These are phyloP conservation scores for Rhizopogon roseolus DNA, from an alignment of 768 basidiomycete genomes.

Conservation along the genomic window DNA sequence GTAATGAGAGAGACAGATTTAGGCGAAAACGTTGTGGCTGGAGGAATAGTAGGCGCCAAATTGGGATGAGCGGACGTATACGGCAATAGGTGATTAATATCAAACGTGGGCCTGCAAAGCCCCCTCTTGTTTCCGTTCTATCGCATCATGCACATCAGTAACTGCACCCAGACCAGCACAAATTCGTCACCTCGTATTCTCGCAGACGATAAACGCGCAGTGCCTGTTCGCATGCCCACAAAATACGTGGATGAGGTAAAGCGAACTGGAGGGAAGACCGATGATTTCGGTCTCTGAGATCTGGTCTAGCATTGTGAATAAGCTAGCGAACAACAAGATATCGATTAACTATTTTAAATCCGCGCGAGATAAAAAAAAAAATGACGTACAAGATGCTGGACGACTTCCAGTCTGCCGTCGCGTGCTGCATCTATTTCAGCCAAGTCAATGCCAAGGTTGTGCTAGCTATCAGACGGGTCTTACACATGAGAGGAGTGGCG, in stretches of 20 bases:
- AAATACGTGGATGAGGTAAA: conserved; percentile 51
- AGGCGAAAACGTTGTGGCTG: conserved; percentile 29
- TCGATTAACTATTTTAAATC: conserved; percentile 5
- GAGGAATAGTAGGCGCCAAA: conserved; percentile 25
- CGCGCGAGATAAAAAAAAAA: neutral
- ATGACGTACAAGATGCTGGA: conserved; percentile 53
- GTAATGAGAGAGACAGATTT: conserved; percentile 40
- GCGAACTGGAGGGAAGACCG: conserved; percentile 71
- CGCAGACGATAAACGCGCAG: conserved; percentile 58
- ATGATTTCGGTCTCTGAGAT: conserved; percentile 67
- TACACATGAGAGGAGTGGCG: conserved; percentile 84
- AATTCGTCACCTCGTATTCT: conserved; percentile 48
- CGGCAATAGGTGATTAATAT: conserved; percentile 22
- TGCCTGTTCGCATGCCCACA: conserved; percentile 68
- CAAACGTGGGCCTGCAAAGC: conserved; percentile 19
- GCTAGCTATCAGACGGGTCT: conserved; percentile 21
- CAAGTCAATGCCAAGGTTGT: conserved; percentile 1
- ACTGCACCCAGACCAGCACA: neutral
- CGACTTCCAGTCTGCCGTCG: conserved; percentile 67
- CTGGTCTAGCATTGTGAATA: conserved; percentile 65
- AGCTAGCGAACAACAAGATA: conserved; percentile 28
- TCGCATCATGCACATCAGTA: conserved; percentile 2
- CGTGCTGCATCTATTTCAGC: conserved; percentile 62
- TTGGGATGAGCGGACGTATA: conserved; percentile 12
- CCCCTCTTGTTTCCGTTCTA: conserved; percentile 28